Base-by-base conservation (phyloP, 495 filamentous ascomycete genomes). In the Viridothelium virens region DNA sequence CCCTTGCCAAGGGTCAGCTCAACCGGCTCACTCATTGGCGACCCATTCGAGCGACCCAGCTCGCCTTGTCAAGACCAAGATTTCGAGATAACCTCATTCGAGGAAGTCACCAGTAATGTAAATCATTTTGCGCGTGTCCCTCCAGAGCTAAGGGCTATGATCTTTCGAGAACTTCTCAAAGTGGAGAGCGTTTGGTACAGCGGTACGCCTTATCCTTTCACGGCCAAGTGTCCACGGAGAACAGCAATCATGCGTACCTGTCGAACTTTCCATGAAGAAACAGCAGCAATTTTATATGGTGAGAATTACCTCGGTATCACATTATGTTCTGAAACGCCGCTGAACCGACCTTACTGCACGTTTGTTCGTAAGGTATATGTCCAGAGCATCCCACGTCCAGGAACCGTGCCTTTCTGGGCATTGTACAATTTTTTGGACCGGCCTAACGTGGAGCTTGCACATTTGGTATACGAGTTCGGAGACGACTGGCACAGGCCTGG, bases 201-300 rank as follows among this genome's bases (percentile, higher is more conserved):
- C 1, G 25, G 25, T 25, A 25, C 25, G 25, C 25, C 25, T 25
- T 25, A 25, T 25, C 25, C 25, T 25, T 25, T 25, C 25, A 25
- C 25, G 25, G 25, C 25, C 25, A 25, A 25, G 25, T 25, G 25
- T 25, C 25, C 25, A 25, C 25, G 25, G 25, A 25, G 25, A 25
- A 25, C 25, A 25, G 25, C 41, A 7, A 70, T 70, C 11, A 50
- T 70, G 31, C 44, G 9, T 9, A 70, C 68, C 37, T 70, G 68
- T 56, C 62, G 62, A 1, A 34, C 64, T 38, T 70, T 67, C 46
- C 53, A 70, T 38, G 65, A 70, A 25, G 68, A 70, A 61, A 62
- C 65, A 10, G 65, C 34, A 2, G 53, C 61, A 12, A 67, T 67
- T 44, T 25, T 70, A 47, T 67, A 70, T 41, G 44, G 65, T 6